Percentiles rank a stretch among this genome's conserved stretches.
phyloP scores from a whole-genome alignment of 257 asterid species.

The Salvia miltiorrhiza region DNA sequence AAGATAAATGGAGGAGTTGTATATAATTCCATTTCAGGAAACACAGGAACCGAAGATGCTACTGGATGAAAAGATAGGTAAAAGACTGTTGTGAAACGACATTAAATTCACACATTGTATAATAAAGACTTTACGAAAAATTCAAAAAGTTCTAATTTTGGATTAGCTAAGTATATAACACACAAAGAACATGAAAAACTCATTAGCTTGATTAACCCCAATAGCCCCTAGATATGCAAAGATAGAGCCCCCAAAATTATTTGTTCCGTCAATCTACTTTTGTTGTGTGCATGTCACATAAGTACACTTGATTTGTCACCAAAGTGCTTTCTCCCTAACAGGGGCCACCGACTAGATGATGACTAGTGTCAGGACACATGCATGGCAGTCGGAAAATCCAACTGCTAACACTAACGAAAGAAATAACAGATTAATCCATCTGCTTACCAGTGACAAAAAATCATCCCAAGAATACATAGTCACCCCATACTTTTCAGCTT shows the following conservation, averaged over 20 bases:
- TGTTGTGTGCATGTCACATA: neutral
- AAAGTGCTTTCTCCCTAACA: constrained; percentile 3
- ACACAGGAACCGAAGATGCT: constrained; percentile 18
- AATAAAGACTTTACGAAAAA: neutral
- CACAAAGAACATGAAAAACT: neutral
- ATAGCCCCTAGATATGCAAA: neutral
- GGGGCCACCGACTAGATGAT: constrained; percentile 12
- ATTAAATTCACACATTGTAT: neutral
- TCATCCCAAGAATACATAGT: constrained; percentile 78
- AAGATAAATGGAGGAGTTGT: constrained; percentile 17
- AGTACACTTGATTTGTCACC: neutral
- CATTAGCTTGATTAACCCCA: neutral
- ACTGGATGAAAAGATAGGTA: constrained; percentile 11
- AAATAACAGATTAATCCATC: constrained; percentile 11
- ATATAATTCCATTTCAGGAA: constrained; percentile 10
- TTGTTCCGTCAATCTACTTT: neutral
- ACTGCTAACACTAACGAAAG: constrained; percentile 14
- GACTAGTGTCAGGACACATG: neutral
- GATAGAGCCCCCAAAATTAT: neutral
- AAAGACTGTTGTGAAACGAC: neutral
- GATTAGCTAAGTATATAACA: neutral
- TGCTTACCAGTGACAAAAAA: constrained; percentile 66
- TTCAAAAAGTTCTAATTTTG: neutral
- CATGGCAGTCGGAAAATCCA: neutral
- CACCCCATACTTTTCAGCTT: constrained; percentile 54